Base-by-base conservation (phyloP, 768 basidiomycete genomes). In the Trametes cubensis region DNA sequence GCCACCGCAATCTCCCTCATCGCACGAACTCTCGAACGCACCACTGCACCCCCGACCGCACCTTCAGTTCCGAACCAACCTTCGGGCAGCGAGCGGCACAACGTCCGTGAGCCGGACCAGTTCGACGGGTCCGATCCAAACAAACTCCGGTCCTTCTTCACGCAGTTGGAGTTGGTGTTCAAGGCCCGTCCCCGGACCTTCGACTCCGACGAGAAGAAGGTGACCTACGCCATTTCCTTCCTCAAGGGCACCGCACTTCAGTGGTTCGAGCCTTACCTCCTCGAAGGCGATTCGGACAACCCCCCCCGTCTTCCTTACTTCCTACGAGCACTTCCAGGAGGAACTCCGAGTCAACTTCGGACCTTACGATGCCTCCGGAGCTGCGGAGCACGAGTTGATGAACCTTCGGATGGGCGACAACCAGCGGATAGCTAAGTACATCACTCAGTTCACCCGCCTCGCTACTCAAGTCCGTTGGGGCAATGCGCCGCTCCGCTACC, bases 251-350 rank as follows among this genome's bases (percentile, higher is more conserved):
- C 48, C 13, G 49, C 48, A 3, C 49, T 59, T 0, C 58, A 59
- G 17, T 59, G 48, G 58, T 59, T 59, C 20, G 58, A 59, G 49
- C 49, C 58, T 3, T 59, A 59, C 47, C 58, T 59, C 38, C 48
- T 59, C 21, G 49, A 59, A 44, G 48, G 39, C 7, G 47, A 8
- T 3, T 28, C 49, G 17, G 23, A 25, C 23, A 30, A 34, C 25
- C 40, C 48, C 2, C n/a, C 41, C 49, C 49, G 40, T 59, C 17
- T 28, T 46, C 45, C 10, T 46, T 6, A 11, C 18, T 4, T 46
- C 45, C 45, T 46, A 46, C 21, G 45, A 20, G 8, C 18, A 11
- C n/a, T 71, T 23, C 45, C 45, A 46, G 45, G 45, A 46, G 45
- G 46, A 58, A 23, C 25, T 38, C 38, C 58, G 51, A 59, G 15